These are phyloP conservation scores for Aspergillus piperis DNA, from an alignment of 2,329 filamentous ascomycete species.

Conservation along the genomic window DNA sequence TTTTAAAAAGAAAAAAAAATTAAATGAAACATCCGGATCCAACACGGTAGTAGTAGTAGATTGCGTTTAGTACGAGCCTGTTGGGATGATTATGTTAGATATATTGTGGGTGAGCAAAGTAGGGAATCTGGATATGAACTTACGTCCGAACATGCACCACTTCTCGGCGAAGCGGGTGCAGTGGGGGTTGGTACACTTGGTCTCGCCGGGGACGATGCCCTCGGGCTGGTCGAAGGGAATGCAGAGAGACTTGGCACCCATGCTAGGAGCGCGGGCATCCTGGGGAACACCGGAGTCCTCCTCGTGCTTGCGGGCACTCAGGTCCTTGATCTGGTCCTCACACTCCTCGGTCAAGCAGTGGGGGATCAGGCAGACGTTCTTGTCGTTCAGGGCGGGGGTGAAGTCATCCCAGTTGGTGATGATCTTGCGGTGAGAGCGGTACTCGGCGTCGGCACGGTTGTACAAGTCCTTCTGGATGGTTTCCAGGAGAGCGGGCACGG, in stretches of 20 bases:
- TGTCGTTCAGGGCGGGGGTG: conserved; percentile 81
- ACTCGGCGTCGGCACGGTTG: conserved; percentile 73
- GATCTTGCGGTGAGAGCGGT: conserved; percentile 75
- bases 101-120: not conserved
- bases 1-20: not conserved
- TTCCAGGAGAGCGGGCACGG: conserved; percentile 79
- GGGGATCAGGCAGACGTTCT: conserved; percentile 91
- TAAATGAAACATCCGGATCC: not conserved
- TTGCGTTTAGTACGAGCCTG: conserved; percentile 33
- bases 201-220: conserved; percentile 75
- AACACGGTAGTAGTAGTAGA: not conserved
- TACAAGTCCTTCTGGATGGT: conserved; percentile 85
- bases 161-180: conserved; percentile 74
- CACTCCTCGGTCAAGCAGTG: conserved; percentile 83
- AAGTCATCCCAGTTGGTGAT: conserved; percentile 90
- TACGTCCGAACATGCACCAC: conserved; percentile 91
- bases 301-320: conserved; percentile 72
- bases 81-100: conserved; percentile 6
- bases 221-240: conserved; percentile 86
- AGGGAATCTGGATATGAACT: conserved; percentile 19
- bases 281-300: conserved; percentile 65
- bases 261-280: conserved; percentile 71
- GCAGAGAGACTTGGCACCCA: conserved; percentile 75
- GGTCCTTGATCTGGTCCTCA: conserved; percentile 92
- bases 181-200: conserved; percentile 88